Evolutionary conservation across 2,329 filamentous ascomycete genomes (phyloP).

Genomic region (Blastomyces emzantsi): DNA sequence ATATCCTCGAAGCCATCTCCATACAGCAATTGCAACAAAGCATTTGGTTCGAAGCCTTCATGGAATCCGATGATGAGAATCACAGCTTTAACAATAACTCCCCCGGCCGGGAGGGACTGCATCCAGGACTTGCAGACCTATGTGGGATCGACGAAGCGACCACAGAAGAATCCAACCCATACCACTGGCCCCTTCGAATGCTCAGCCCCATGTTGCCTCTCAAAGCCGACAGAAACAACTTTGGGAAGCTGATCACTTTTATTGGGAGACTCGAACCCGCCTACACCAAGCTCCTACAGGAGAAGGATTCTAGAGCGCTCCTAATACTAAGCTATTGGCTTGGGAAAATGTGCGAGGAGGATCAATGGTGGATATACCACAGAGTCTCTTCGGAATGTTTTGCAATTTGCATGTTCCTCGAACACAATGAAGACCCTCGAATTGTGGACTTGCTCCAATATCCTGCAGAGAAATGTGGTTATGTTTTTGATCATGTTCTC

Average conservation of each 20-base stretch:
- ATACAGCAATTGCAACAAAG: constrained; percentile 23
- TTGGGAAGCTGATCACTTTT: constrained; percentile 24
- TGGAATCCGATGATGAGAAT: constrained; percentile 19
- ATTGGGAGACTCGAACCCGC: constrained; percentile 28
- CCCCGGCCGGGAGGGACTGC: constrained; percentile 23
- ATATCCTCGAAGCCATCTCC: constrained; percentile 22
- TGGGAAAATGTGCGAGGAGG: constrained; percentile 22
- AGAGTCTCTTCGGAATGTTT: constrained; percentile 28
- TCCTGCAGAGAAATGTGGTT: constrained; percentile 28
- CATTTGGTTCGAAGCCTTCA: constrained; percentile 29
- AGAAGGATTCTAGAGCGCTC: constrained; percentile 27
- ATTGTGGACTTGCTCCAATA: constrained; percentile 26
- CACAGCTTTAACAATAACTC: constrained; percentile 24
- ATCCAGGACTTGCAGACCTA: constrained; percentile 27
- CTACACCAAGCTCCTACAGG: constrained; percentile 23
- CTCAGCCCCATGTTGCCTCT: constrained; percentile 26
- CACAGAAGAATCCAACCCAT: constrained; percentile 27
- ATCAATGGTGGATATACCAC: constrained; percentile 26
- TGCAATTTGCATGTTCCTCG: constrained; percentile 32
- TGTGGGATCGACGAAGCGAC: constrained; percentile 26
- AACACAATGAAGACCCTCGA: constrained; percentile 22
- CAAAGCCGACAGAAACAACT: constrained; percentile 20
- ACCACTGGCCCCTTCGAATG: constrained; percentile 29
- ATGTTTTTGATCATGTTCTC: constrained; percentile 22
- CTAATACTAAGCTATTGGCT: constrained; percentile 31